Evolutionary conservation across 441 rosid genomes (phyloP).

Genomic region (Populus hybrid): DNA sequence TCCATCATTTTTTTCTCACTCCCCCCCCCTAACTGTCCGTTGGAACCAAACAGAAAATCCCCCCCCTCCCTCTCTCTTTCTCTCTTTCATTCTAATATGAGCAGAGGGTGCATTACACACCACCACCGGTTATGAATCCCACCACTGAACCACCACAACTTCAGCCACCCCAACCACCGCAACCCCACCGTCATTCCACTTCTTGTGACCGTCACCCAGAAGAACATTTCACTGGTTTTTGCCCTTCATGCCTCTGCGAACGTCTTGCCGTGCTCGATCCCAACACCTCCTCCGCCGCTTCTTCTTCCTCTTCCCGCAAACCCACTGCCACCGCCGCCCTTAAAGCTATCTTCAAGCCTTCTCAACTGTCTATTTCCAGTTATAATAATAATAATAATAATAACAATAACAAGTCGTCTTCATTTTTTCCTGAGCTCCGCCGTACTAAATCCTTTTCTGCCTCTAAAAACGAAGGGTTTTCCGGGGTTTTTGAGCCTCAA

Average conservation of each 20-base stretch:
- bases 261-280: conserved; percentile 85
- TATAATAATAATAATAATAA: background rate
- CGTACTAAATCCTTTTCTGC: conserved; percentile 95
- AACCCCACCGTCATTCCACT: conserved; percentile 82
- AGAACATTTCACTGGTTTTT: conserved; percentile 82
- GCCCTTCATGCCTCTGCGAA: conserved; percentile 98
- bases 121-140: conserved; percentile 82
- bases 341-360: conserved; percentile 59
- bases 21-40: conserved; percentile 52
- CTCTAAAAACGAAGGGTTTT: conserved; percentile 88
- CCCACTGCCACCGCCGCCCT: conserved; percentile 62
- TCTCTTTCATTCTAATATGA: conserved; percentile 41
- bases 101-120: conserved; percentile 32
- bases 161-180: conserved; percentile 81
- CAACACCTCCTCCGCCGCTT: conserved; percentile 32
- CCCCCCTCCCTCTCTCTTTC: conserved; percentile 4
- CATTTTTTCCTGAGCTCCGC: conserved; percentile 92
- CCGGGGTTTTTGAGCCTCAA: conserved; percentile 93
- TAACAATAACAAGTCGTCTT: conserved; percentile 16
- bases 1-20: conserved; percentile 9
- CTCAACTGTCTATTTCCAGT: conserved; percentile 15
- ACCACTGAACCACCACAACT: conserved; percentile 67
- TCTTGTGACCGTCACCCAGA: conserved; percentile 95
- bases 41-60: conserved; percentile 37
- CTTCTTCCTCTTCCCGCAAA: conserved; percentile 48